Evolutionary conservation across 352 stramenopile genomes (phyloP).

Genomic region (Phytophthora tentaculata): DNA sequence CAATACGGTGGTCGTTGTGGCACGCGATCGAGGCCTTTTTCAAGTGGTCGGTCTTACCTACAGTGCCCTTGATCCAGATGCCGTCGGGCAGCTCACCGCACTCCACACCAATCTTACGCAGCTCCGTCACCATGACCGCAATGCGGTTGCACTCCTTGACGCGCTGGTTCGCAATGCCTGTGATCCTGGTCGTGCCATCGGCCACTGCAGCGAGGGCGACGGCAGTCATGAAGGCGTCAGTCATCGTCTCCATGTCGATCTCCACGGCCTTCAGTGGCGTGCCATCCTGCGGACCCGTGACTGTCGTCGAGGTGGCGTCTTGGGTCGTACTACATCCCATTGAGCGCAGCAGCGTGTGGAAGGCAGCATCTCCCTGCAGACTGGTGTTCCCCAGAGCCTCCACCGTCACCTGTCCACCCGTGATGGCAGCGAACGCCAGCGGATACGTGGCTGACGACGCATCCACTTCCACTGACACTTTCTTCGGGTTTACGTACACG

Average conservation of each 20-base stretch:
- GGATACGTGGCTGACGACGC: conserved; percentile 97
- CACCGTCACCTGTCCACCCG: conserved; percentile 93
- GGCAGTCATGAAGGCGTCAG: conserved; percentile 98
- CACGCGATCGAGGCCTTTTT: conserved; percentile 75
- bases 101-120: conserved; percentile 94
- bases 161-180: conserved; percentile 98
- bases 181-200: conserved; percentile 96
- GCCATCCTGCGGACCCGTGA: conserved; percentile 76
- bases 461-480: conserved; percentile 94
- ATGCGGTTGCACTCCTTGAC: conserved; percentile 99
- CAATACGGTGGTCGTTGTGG: conserved; percentile 99
- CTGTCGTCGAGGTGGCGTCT: conserved; percentile 67
- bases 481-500: conserved; percentile 72
- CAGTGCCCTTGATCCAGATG: conserved; percentile 79
- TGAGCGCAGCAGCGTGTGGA: conserved; percentile 86
- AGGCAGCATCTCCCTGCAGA: conserved; percentile 96
- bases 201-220: conserved; percentile 95
- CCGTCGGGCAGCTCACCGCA: conserved; percentile 77
- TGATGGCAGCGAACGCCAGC: conserved; percentile 96
- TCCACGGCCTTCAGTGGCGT: conserved; percentile 88
- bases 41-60: conserved; percentile 52
- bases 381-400: conserved; percentile 93
- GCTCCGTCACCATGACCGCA: conserved; percentile 97
- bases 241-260: conserved; percentile 98
- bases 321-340: conserved; percentile 84